A percentile compares a stretch with the other conserved stretches of the same genome.
Conservation (phyloP, 2,329 filamentous ascomycete genomes). For the Aspergillus sp. region DNA sequence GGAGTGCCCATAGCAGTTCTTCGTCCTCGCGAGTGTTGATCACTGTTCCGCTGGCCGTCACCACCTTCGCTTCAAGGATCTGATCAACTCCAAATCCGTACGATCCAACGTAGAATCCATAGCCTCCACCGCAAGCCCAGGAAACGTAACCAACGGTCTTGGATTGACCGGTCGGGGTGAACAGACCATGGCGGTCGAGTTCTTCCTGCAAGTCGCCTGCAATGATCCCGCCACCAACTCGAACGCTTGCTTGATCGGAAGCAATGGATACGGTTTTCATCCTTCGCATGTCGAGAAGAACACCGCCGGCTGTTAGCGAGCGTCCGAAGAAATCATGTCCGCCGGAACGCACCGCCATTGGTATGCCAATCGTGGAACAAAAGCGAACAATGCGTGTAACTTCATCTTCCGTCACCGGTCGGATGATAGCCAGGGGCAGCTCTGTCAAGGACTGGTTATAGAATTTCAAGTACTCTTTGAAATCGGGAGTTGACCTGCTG, state of each 20-base stretch:
- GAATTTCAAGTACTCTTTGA: no score
- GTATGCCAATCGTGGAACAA: no score
- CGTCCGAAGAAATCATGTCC: background rate
- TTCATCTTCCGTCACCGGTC: no score
- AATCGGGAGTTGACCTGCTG: no score
- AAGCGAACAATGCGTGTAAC: no score
- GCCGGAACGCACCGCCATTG: background rate
- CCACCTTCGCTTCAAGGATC: conserved; percentile 26
- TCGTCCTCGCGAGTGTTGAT: background rate
- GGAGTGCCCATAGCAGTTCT: background rate
- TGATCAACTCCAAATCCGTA: conserved; percentile 38
- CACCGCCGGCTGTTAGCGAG: background rate
- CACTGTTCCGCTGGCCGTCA: background rate
- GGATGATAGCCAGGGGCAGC: no score
- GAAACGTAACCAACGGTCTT: conserved; percentile 32
- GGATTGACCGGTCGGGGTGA: conserved; percentile 8
- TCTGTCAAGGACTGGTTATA: no score
- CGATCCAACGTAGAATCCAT: conserved; percentile 27
- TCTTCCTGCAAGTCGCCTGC: background rate
- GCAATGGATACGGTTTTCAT: background rate
- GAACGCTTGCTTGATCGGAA: background rate
- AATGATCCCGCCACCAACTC: background rate
- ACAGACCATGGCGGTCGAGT: background rate
- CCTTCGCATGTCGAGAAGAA: background rate
- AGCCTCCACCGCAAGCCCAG: conserved; percentile 37